Conservation (phyloP, 164 flowering plant genomes). For the Sextonia rubra region DNA sequence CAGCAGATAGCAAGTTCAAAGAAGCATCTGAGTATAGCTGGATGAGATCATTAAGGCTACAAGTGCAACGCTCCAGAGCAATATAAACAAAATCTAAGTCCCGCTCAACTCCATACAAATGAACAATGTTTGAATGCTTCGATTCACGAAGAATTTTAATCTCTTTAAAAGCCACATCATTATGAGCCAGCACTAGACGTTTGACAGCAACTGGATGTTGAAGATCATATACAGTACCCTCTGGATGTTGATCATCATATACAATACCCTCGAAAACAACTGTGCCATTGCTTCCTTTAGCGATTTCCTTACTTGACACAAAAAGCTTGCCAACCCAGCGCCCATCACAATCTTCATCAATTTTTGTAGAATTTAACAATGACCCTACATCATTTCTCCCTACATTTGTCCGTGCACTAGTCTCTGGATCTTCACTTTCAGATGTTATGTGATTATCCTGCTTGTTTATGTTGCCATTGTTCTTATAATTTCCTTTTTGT, state of each 20-base stretch:
- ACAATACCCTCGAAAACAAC: constrained; percentile 70
- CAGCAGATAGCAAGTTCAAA: constrained; percentile 1
- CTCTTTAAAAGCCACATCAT: constrained; percentile 82
- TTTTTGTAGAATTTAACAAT: constrained; percentile 15
- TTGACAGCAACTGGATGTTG: constrained; percentile 81
- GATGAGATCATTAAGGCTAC: constrained; percentile 66
- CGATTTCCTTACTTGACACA: constrained; percentile 64
- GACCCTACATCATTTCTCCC: constrained; percentile 19
- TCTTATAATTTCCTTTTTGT: constrained; percentile 31
- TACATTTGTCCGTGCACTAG: constrained; percentile 4
- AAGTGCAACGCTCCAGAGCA: constrained; percentile 78
- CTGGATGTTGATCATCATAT: background rate
- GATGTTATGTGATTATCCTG: constrained; percentile 10
- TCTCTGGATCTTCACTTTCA: constrained; percentile 20
- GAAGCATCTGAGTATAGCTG: constrained; percentile 25
- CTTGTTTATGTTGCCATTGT: constrained; percentile 16
- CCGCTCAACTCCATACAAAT: constrained; percentile 82
- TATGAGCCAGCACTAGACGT: constrained; percentile 77
- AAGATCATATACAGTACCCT: constrained; percentile 58
- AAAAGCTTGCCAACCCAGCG: constrained; percentile 61
- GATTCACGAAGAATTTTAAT: constrained; percentile 86
- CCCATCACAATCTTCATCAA: constrained; percentile 33
- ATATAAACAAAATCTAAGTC: constrained; percentile 89
- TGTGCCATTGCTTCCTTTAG: constrained; percentile 95
- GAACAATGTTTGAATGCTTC: constrained; percentile 89